Percentiles rank a stretch among this genome's conserved stretches.
Evolutionary conservation across 192 early-diverging fungal species (phyloP).

Genomic region (Ambispora gerdemannii): DNA sequence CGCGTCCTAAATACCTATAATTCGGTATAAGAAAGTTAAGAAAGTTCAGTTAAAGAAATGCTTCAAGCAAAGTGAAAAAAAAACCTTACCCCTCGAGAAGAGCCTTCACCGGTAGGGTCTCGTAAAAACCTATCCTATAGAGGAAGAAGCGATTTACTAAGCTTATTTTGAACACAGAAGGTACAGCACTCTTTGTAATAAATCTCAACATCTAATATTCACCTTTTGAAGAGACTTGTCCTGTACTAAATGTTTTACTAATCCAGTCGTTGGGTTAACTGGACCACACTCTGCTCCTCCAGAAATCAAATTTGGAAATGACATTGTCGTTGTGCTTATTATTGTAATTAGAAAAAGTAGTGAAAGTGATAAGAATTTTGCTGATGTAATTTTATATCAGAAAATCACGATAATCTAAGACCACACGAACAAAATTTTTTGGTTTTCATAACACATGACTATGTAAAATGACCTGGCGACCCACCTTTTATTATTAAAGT

Average conservation of each 20-base stretch:
- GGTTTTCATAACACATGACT: too few relatives aligned
- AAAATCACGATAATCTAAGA: too few relatives aligned
- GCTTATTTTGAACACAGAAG: background rate
- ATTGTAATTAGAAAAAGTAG: too few relatives aligned
- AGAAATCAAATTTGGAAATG: slow-evolving; percentile 57
- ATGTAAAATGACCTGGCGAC: too few relatives aligned
- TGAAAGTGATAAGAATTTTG: too few relatives aligned
- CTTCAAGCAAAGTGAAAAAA: background rate
- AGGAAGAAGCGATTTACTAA: background rate
- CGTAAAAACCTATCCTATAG: slow-evolving; percentile 1
- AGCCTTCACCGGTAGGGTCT: slow-evolving; percentile 18
- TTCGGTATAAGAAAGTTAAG: background rate
- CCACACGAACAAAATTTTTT: too few relatives aligned
- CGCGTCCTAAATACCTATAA: slow-evolving; percentile 21
- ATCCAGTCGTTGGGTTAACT: slow-evolving; percentile 68
- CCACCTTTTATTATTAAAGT: too few relatives aligned
- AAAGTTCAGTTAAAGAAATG: background rate
- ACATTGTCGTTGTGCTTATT: too few relatives aligned
- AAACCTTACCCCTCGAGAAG: slow-evolving; percentile 22
- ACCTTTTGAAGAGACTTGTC: slow-evolving; percentile 81
- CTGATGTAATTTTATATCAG: too few relatives aligned
- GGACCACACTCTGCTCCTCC: slow-evolving; percentile 72
- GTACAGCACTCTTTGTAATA: background rate
- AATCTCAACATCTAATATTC: slow-evolving; percentile 18
- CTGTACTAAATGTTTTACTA: slow-evolving; percentile 78